Conservation (phyloP, 352 stramenopile species). For the Phytopythium kandeliae region DNA sequence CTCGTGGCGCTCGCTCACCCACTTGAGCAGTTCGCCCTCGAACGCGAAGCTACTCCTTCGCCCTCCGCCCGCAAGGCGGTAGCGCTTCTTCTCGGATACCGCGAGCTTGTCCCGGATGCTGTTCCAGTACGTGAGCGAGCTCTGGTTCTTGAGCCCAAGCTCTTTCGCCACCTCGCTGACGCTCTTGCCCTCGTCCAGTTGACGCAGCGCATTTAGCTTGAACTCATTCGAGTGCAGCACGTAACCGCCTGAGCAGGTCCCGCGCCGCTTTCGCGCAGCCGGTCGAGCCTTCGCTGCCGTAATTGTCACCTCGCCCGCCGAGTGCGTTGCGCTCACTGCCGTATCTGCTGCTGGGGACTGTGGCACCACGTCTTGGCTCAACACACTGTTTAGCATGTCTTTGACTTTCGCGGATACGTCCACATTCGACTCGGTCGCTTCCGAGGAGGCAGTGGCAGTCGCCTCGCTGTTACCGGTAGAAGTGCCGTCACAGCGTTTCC, state of each 20-base stretch:
- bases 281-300: background rate
- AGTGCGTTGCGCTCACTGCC: background rate
- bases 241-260: conserved; percentile 42
- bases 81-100: conserved; percentile 68
- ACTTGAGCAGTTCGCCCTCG: conserved; percentile 67
- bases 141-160: conserved; percentile 62
- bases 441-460: background rate
- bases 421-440: background rate
- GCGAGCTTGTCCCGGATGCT: conserved; percentile 73
- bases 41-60: conserved; percentile 65
- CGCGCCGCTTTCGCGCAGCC: conserved; percentile 27
- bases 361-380: background rate
- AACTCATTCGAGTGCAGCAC: conserved; percentile 77
- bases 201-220: conserved; percentile 65
- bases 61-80: conserved; percentile 56
- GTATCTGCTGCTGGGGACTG: too few relatives aligned
- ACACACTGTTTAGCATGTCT: background rate
- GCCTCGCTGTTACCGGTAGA: background rate
- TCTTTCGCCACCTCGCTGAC: conserved; percentile 52
- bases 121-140: conserved; percentile 69
- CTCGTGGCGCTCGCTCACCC: conserved; percentile 64
- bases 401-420: background rate
- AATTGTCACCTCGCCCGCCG: background rate
- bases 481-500: background rate
- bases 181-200: conserved; percentile 63